A percentile compares a stretch with the other conserved stretches of the same genome.
Conservation (phyloP, 257 asterid species). For the Nicotiana obtusifolia region DNA sequence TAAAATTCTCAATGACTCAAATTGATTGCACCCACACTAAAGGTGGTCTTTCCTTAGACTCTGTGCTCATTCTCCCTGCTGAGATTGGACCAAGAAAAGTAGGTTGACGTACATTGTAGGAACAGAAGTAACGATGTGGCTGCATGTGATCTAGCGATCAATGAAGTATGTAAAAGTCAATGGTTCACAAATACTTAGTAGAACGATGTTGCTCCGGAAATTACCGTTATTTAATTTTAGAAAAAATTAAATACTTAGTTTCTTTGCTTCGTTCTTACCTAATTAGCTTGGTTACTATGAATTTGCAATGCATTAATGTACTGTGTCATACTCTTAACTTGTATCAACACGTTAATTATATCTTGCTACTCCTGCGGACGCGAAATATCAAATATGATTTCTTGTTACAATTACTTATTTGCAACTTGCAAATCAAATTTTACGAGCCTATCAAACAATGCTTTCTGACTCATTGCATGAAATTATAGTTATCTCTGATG, state of each 20-base stretch:
- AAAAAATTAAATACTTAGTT: no score
- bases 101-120: neutral
- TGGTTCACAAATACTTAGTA: no score
- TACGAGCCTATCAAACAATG: neutral
- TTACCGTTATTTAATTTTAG: no score
- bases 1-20: slow-evolving; percentile 52
- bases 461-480: neutral
- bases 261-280: neutral
- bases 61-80: slow-evolving; percentile 35
- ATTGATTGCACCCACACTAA: slow-evolving; percentile 61
- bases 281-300: neutral
- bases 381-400: neutral
- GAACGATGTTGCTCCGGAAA: no score
- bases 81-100: neutral
- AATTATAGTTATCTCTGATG: neutral
- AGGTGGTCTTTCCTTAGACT: slow-evolving; percentile 54
- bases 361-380: neutral
- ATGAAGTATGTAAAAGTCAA: no score
- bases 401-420: neutral
- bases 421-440: neutral
- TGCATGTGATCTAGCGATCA: no score
- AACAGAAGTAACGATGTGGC: neutral
- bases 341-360: neutral
- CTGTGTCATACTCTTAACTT: neutral
- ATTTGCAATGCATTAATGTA: neutral